phyloP scores from a whole-genome alignment of 371 early-diverging fungal genomes.

The Mucor circinelloides region DNA sequence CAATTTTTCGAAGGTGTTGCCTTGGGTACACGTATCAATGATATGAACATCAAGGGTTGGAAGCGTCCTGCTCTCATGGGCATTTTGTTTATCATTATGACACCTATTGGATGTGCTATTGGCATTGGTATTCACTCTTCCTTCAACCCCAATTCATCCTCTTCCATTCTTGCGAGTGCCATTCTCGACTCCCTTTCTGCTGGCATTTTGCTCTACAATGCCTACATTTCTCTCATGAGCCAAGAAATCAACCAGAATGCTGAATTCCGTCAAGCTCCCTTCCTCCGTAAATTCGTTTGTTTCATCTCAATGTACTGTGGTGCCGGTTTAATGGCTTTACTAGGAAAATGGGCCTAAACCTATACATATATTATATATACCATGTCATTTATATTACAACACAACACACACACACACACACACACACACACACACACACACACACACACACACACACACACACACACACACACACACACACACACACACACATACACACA shows the following conservation, averaged over 20 bases:
- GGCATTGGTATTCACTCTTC: slow-evolving; percentile 64
- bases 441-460: background rate
- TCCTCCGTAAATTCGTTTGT: slow-evolving; percentile 34
- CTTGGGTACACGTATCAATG: slow-evolving; percentile 62
- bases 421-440: background rate
- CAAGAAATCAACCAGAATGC: slow-evolving; percentile 47
- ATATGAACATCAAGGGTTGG: slow-evolving; percentile 48
- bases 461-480: background rate
- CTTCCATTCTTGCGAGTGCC: slow-evolving; percentile 53
- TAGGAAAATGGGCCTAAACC: slow-evolving; percentile 77
- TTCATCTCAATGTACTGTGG: slow-evolving; percentile 63
- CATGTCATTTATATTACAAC: background rate
- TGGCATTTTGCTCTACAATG: slow-evolving; percentile 68
- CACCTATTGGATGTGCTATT: slow-evolving; percentile 71
- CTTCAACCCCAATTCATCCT: slow-evolving; percentile 57
- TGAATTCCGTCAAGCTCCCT: slow-evolving; percentile 30
- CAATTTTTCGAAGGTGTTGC: slow-evolving; percentile 79
- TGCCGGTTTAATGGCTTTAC: slow-evolving; percentile 72
- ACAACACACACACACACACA: background rate
- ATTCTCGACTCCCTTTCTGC: slow-evolving; percentile 66
- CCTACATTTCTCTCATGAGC: slow-evolving; percentile 56
- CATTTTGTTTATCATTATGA: slow-evolving; percentile 58
- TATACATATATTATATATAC: background rate
- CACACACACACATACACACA: background rate
- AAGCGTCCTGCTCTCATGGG: slow-evolving; percentile 52